phyloP scores from a whole-genome alignment of 768 basidiomycete genomes.

The Pleurotus citrinopileatus region DNA sequence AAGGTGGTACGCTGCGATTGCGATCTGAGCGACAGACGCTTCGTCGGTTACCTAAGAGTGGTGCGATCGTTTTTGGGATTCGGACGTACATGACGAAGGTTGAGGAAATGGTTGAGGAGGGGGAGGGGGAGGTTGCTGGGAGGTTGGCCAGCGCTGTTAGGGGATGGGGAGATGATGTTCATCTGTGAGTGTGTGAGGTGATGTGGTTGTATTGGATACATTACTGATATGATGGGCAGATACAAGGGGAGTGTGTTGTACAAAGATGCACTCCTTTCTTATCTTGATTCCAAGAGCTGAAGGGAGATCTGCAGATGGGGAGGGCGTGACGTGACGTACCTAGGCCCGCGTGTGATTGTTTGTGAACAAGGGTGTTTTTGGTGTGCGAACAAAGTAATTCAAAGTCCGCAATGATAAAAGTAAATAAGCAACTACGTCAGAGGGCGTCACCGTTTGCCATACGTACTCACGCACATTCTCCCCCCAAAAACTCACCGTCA shows the following conservation, averaged over 20 bases:
- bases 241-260: conserved; percentile 10
- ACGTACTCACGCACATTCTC: not conserved
- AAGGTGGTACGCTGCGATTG: conserved; percentile 39
- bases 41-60: conserved; percentile 58
- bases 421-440: conserved; percentile 7
- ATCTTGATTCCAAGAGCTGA: conserved; percentile 3
- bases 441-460: conserved; percentile 16
- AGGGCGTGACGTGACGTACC: no score
- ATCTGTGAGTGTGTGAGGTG: conserved; percentile 24
- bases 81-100: conserved; percentile 61
- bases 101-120: conserved; percentile 48
- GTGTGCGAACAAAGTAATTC: conserved; percentile 2
- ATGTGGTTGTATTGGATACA: not conserved
- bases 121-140: conserved; percentile 45
- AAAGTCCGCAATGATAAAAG: conserved; percentile 8
- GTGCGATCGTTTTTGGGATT: conserved; percentile 68
- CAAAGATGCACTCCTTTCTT: conserved; percentile 2
- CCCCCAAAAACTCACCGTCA: conserved; percentile 27
- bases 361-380: not conserved
- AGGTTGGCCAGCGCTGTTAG: conserved; percentile 61
- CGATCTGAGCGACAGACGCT: conserved; percentile 68
- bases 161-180: conserved; percentile 66
- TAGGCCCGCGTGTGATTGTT: no score
- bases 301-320: not conserved
- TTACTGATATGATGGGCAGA: not conserved